phyloP scores from a whole-genome alignment of 2,329 filamentous ascomycete species.

The Colletotrichum endophyticum region DNA sequence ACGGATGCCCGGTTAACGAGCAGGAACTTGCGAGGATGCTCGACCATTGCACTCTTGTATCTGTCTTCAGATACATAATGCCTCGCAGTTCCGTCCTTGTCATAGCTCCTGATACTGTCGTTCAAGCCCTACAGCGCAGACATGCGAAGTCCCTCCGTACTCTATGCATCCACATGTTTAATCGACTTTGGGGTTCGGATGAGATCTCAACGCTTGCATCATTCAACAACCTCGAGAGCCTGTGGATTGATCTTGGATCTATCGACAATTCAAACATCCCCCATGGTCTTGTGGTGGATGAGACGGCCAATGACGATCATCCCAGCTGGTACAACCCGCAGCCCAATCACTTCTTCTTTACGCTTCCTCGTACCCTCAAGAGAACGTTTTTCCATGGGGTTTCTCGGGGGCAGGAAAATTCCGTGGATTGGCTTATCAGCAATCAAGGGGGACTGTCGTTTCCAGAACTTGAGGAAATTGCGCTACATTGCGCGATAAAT shows the following conservation, averaged over 20 bases:
- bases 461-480: neutral
- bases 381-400: neutral
- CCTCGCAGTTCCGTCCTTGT: rapidly evolving
- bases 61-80: neutral
- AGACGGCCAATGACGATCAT: neutral
- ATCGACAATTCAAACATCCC: neutral
- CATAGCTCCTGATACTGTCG: neutral
- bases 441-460: neutral
- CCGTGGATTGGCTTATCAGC: neutral
- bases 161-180: neutral
- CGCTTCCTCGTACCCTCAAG: neutral
- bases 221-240: neutral
- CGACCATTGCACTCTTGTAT: neutral
- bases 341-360: neutral
- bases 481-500: neutral
- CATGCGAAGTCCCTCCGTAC: neutral
- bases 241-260: neutral
- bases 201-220: neutral
- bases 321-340: neutral
- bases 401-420: neutral
- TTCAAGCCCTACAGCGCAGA: neutral
- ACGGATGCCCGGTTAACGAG: neutral
- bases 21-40: neutral
- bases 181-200: neutral
- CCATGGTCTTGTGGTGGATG: neutral